Conservation (phyloP, 2,329 filamentous ascomycete genomes). For the Exophiala sp. region DNA sequence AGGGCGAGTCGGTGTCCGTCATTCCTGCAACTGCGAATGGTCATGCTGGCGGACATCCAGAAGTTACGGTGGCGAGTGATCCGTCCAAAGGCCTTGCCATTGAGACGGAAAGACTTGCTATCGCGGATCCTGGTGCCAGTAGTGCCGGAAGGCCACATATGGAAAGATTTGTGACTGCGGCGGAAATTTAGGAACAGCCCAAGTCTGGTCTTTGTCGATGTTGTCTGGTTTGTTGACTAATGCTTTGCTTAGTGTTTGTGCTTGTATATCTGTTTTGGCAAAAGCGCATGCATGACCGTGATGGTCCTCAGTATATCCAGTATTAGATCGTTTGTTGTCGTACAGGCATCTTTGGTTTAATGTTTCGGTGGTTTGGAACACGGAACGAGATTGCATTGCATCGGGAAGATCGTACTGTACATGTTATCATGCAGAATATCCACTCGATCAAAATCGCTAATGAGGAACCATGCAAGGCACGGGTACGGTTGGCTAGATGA, state of each 20-base stretch:
- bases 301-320: too few relatives aligned
- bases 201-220: background rate
- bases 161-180: constrained; percentile 28
- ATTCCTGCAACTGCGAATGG: constrained; percentile 23
- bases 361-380: background rate
- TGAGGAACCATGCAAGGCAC: too few relatives aligned
- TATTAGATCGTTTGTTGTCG: constrained; percentile 1
- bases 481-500: background rate
- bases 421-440: too few relatives aligned
- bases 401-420: too few relatives aligned
- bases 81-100: constrained; percentile 23
- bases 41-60: constrained; percentile 16
- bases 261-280: too few relatives aligned
- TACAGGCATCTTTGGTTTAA: background rate
- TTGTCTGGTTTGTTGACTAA: background rate
- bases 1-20: constrained; percentile 19
- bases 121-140: background rate
- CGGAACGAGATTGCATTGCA: too few relatives aligned
- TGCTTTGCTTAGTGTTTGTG: background rate
- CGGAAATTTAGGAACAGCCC: constrained; percentile 11
- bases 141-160: constrained; percentile 16
- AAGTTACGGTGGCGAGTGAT: constrained; percentile 23
- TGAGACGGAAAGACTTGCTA: constrained; percentile 23
- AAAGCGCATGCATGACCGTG: too few relatives aligned
- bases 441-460: too few relatives aligned